A percentile compares a stretch with the other conserved stretches of the same genome.
phyloP scores from a whole-genome alignment of 768 basidiomycete genomes.

The Boletus insuetus region DNA sequence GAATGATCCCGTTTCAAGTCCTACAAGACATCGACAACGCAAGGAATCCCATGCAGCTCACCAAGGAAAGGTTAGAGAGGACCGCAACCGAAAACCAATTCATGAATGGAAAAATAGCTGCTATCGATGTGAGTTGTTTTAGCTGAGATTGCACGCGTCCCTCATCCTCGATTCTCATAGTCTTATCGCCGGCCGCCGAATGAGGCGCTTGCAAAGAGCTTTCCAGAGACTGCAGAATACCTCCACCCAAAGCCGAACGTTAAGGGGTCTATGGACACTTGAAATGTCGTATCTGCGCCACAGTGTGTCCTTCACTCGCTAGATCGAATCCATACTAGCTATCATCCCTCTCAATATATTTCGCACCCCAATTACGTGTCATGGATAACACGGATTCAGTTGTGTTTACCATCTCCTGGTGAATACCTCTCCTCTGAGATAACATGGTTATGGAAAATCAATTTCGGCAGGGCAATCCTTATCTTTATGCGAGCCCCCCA shows the following conservation, averaged over 20 bases:
- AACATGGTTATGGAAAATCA: conserved; percentile 13
- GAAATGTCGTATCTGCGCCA: neutral
- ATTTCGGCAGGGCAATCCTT: conserved; percentile 14
- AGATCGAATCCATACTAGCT: neutral
- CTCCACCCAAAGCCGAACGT: conserved; percentile 15
- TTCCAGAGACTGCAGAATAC: conserved; percentile 50
- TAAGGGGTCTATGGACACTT: conserved; percentile 10
- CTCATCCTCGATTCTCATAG: conserved; percentile 34
- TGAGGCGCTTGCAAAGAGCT: conserved; percentile 68
- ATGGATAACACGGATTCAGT: neutral
- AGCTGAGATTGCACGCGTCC: neutral
- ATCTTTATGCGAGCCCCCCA: conserved; percentile 18
- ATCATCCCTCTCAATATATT: neutral
- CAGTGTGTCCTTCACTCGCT: neutral
- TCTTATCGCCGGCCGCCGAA: conserved; percentile 67
- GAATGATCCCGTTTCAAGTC: conserved; percentile 76
- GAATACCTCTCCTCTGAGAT: conserved; percentile 4
- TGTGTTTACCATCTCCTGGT: conserved; percentile 4
- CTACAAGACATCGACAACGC: conserved; percentile 76
- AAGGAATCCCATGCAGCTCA: conserved; percentile 79
- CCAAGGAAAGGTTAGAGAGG: conserved; percentile 75
- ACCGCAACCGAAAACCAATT: conserved; percentile 87
- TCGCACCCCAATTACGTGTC: conserved; percentile 8
- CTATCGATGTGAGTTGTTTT: conserved; percentile 55
- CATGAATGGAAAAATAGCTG: conserved; percentile 82